Conservation (phyloP, 345 rosid genomes). For the Angophora floribunda region DNA sequence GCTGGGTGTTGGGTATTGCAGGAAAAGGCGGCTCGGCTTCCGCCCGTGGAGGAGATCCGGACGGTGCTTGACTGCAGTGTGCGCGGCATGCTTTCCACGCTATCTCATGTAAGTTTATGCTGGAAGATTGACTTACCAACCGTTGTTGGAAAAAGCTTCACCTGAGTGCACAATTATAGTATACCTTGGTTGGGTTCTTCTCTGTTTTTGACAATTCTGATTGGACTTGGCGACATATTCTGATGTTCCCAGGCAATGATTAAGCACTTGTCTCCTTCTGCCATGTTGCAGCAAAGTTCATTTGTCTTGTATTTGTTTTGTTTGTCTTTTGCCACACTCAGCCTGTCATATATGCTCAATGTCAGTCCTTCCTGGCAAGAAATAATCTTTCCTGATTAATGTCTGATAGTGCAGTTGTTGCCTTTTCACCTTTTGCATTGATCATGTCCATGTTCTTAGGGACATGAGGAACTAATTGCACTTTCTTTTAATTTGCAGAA, state of each 20-base stretch:
- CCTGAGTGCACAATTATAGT: neutral
- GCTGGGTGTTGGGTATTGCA: slow-evolving; percentile 5
- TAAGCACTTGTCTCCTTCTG: neutral
- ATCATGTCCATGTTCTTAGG: neutral
- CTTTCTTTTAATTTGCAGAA: slow-evolving; percentile 33
- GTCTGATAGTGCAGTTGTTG: neutral
- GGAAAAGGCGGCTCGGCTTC: slow-evolving; percentile 82
- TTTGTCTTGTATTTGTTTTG: neutral
- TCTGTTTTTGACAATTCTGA: neutral
- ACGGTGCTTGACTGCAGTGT: slow-evolving; percentile 54
- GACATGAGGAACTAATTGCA: neutral
- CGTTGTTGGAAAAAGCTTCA: neutral
- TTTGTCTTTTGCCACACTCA: neutral
- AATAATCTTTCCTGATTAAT: neutral
- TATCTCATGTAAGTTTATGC: slow-evolving; percentile 55
- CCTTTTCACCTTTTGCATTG: neutral
- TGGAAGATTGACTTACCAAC: neutral
- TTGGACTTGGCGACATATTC: neutral
- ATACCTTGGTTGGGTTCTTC: neutral
- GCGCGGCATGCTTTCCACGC: slow-evolving; percentile 73
- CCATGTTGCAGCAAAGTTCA: neutral
- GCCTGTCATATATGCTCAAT: neutral
- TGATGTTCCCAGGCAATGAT: neutral
- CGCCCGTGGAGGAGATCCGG: slow-evolving; percentile 65
- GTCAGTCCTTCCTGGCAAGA: neutral